phyloP scores from a whole-genome alignment of 768 basidiomycete genomes.

The Neoboletus subvelutipes region DNA sequence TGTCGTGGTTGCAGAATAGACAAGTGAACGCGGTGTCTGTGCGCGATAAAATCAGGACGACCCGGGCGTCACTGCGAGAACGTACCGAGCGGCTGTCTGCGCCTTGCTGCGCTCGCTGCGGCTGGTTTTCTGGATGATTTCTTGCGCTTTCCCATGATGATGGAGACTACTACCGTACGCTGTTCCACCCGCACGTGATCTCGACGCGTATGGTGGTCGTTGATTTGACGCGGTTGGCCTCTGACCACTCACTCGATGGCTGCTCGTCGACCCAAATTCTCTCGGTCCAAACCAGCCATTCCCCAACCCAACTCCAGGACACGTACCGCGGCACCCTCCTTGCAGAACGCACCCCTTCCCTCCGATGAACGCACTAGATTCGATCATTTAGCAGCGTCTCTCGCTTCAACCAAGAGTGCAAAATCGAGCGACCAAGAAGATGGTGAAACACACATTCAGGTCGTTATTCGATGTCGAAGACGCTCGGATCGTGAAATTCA shows the following conservation, averaged over 20 bases:
- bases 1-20: slow-evolving; percentile 88
- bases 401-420: slow-evolving; percentile 22
- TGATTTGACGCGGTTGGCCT: slow-evolving; percentile 33
- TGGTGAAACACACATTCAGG: slow-evolving; percentile 84
- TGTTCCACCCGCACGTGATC: slow-evolving; percentile 34
- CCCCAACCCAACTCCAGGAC: slow-evolving; percentile 42
- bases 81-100: slow-evolving; percentile 71
- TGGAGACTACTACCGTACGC: no score
- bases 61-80: background rate
- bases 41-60: slow-evolving; percentile 4
- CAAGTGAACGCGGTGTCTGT: slow-evolving; percentile 84
- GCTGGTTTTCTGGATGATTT: slow-evolving; percentile 84
- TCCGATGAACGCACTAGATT: slow-evolving; percentile 18
- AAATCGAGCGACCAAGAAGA: slow-evolving; percentile 38
- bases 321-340: slow-evolving; percentile 47
- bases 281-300: slow-evolving; percentile 37
- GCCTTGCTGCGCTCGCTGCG: slow-evolving; percentile 58
- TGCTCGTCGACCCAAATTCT: slow-evolving; percentile 55
- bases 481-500: slow-evolving; percentile 84
- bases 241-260: slow-evolving; percentile 48
- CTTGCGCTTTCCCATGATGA: slow-evolving; percentile 92
- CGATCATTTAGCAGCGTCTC: slow-evolving; percentile 26
- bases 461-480: slow-evolving; percentile 85
- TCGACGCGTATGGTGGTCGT: slow-evolving; percentile 26
- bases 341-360: slow-evolving; percentile 25